Base-by-base conservation (phyloP, 495 filamentous ascomycete species). In the Opeltia flavorubescens region DNA sequence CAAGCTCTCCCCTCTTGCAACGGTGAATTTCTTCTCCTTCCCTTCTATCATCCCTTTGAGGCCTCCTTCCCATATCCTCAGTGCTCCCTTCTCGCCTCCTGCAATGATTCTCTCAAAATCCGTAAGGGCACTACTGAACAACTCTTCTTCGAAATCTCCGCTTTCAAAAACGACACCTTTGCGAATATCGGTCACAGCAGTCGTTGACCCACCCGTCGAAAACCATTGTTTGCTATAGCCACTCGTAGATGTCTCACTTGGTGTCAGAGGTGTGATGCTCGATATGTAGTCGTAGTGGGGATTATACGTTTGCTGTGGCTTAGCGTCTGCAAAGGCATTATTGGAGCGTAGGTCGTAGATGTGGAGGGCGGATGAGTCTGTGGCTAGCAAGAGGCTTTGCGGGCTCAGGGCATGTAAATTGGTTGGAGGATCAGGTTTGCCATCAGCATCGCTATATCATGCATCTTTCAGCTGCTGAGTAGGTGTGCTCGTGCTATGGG, bases 221-320 rank as follows among this genome's bases (percentile, higher is more conserved):
- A 95, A 72, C 80, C 86, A 96, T 62, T 95, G 89, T 57, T 94
- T 93, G 59, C 78, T 78, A 62, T 82, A 87, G 2, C 88, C 87
- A 2, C 80, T 86, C 1, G 83, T 91, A 56, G 81, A 86, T 11
- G 80, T 75, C 1, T 76, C 66, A 3, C 82, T 81, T 0, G 89
- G 69, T 0, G 89, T 88, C 0, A 96, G 74, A 0, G 89, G 79
- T 2, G 83, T 87, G 33, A 98, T 69, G 38, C 86, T 91, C 24
- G 89, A 86, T 44, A 98, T 78, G 60, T 94, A 95, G 66, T 95
- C 91, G 47, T 83, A 80, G 59, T 96, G 91, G 3, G 87, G 86
- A 45, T 80, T 77, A 55, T 89, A 78, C 25, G 84, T 84, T 58
- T 86, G 83, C 51, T 81, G 72, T 1, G 84, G 83, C 38, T 73